Percentiles rank a stretch among this genome's conserved stretches.
Evolutionary conservation across 148 eudicot genomes (phyloP).

Genomic region (Vaccinium corymbosum): DNA sequence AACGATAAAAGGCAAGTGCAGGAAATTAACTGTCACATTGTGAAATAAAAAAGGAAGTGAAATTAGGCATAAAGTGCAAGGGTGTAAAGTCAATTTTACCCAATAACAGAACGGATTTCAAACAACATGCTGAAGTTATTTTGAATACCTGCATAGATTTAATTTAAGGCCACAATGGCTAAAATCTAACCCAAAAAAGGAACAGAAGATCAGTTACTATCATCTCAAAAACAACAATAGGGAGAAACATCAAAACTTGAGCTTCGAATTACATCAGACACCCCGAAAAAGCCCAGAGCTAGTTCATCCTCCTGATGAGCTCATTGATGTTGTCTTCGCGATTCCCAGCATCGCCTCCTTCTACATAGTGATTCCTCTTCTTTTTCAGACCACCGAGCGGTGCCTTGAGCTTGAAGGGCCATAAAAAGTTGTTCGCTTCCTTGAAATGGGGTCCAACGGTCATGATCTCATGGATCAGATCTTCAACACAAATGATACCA

Average conservation of each 20-base stretch:
- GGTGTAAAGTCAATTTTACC: background rate
- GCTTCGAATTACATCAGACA: background rate
- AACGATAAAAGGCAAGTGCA: background rate
- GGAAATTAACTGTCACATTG: background rate
- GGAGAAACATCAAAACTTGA: background rate
- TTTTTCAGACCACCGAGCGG: conserved; percentile 46
- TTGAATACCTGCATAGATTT: background rate
- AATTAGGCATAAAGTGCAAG: background rate
- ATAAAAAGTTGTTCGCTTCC: conserved; percentile 42
- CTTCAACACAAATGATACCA: conserved; percentile 37
- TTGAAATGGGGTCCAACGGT: conserved; percentile 44
- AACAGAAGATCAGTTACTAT: background rate
- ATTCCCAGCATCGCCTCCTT: conserved; percentile 50
- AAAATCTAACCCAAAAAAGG: background rate
- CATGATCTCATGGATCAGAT: conserved; percentile 36
- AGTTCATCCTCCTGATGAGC: conserved; percentile 47
- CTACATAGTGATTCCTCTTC: conserved; percentile 46
- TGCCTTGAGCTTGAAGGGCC: conserved; percentile 47
- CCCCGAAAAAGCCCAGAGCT: background rate
- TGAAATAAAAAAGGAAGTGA: background rate
- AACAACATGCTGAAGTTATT: background rate
- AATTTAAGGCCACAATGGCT: background rate
- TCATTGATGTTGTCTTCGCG: conserved; percentile 39
- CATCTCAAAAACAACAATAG: background rate
- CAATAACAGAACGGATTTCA: background rate